Conservation (phyloP, 192 early-diverging fungal genomes). For the Rhizoclosmatium sp. region DNA sequence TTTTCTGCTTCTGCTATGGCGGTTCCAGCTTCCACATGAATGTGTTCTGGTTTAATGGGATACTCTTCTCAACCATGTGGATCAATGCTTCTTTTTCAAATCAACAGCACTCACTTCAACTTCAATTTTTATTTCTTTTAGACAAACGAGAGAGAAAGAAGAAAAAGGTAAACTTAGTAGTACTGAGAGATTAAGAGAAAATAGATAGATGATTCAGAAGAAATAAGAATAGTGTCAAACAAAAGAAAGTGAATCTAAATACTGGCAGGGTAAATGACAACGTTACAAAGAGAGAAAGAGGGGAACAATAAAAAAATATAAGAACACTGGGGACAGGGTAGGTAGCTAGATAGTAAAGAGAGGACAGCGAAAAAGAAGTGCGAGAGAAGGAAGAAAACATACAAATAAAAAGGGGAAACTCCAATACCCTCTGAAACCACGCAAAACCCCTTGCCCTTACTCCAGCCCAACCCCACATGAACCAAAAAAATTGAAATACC, state of each 20-base stretch:
- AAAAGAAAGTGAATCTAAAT: too few species aligned
- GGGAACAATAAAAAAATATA: background rate
- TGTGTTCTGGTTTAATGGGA: too few species aligned
- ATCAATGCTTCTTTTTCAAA: too few species aligned
- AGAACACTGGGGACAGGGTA: too few species aligned
- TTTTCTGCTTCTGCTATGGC: too few species aligned
- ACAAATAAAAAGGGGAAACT: background rate
- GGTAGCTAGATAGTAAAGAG: too few species aligned
- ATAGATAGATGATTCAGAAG: background rate
- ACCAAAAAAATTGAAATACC: background rate
- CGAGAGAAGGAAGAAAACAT: background rate
- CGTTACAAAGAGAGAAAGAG: background rate
- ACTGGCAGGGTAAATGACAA: too few species aligned
- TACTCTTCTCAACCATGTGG: too few species aligned
- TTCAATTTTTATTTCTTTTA: background rate
- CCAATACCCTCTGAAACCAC: background rate
- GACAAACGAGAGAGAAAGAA: background rate
- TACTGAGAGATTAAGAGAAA: background rate
- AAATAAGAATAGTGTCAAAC: background rate
- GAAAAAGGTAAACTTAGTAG: background rate
- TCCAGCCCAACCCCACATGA: background rate
- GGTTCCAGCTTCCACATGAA: too few species aligned
- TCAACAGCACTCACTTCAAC: too few species aligned
- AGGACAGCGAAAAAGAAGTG: background rate
- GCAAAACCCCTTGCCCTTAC: background rate